Evolutionary conservation across 805 yeast species (phyloP).

Genomic region (Debaryomyces tyrocola): DNA sequence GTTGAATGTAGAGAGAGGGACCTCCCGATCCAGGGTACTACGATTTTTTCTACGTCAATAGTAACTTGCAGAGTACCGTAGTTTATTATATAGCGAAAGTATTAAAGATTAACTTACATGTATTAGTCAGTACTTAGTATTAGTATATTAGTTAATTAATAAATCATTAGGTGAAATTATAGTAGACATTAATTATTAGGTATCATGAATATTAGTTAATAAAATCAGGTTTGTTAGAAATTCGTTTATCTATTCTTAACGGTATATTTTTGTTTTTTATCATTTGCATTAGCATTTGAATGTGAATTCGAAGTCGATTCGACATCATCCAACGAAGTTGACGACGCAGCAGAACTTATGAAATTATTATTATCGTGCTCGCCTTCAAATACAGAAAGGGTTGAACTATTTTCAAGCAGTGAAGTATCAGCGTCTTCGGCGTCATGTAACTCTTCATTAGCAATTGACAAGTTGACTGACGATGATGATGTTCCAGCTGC

Average conservation of each 20-base stretch:
- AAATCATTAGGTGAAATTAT: too few species aligned
- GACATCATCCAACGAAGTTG: slow-evolving; percentile 35
- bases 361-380: slow-evolving; percentile 17
- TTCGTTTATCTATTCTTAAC: slow-evolving; percentile 1
- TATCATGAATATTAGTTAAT: background rate
- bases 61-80: too few species aligned
- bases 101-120: too few species aligned
- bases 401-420: slow-evolving; percentile 31
- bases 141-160: too few species aligned
- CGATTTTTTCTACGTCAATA: too few species aligned
- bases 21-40: too few species aligned
- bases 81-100: too few species aligned
- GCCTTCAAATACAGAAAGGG: slow-evolving; percentile 40
- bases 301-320: slow-evolving; percentile 2
- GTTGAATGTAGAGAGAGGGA: too few species aligned
- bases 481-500: slow-evolving; percentile 16
- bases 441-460: slow-evolving; percentile 7
- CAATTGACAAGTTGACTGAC: slow-evolving; percentile 7
- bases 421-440: slow-evolving; percentile 23
- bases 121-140: too few species aligned
- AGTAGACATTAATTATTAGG: slow-evolving; percentile 1
- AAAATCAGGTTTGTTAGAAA: background rate
- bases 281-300: background rate
- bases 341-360: slow-evolving; percentile 32
- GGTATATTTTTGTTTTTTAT: background rate